Evolutionary conservation across 345 rosid species (phyloP), one percentile per base, ranked within the genome.

Genomic region (Orychophragmus violaceus): DNA sequence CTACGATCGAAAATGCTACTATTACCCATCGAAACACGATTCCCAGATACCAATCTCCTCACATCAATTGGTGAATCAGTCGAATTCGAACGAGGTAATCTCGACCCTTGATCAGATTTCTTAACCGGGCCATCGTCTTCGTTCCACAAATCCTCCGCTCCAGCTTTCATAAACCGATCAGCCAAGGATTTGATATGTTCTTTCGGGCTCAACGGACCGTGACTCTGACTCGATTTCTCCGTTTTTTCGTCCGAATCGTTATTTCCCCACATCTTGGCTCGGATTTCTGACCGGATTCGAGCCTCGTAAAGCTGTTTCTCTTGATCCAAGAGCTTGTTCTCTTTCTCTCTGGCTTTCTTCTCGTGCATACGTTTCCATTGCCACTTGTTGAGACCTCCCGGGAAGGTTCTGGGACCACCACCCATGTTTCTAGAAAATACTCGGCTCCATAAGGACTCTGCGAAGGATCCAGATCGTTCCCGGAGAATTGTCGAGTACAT

Each of bases 311-410:
- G 85, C 77, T 91, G 97, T 49, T 91, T 94, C 76, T 91, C 97
- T 69, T 91, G 99, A 1, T 87, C 83, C 22, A 94, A 86, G 49
- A 94, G 95, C 33, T 83, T 79, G 56, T 72, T 87, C 72, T 91
- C 97, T 77, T 94, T 94, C 73, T 94, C 99, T 72, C 59, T 77
- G 23, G 95, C 99, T 66, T 81, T 83, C 79, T 87, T 95, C 84
- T 95, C 97, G 80, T 91, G 97, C 72, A 95, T 79, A 11, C 96
- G 96, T 79, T 91, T 95, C 99, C 99, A 95, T 36, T 91, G 97
- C 99, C 95, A 95, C 77, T 95, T 87, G 88, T 95, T 91, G 5
- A 91, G 45, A 14, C 97, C 97, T 24, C 96, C 97, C 0, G 97
- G 99, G 36, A 90, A 94, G 6, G 96, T 91, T 51, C 99, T 84